Percentiles rank a stretch among this genome's conserved stretches.
Evolutionary conservation across 768 basidiomycete species (phyloP).

Genomic region (Mrakia frigida): DNA sequence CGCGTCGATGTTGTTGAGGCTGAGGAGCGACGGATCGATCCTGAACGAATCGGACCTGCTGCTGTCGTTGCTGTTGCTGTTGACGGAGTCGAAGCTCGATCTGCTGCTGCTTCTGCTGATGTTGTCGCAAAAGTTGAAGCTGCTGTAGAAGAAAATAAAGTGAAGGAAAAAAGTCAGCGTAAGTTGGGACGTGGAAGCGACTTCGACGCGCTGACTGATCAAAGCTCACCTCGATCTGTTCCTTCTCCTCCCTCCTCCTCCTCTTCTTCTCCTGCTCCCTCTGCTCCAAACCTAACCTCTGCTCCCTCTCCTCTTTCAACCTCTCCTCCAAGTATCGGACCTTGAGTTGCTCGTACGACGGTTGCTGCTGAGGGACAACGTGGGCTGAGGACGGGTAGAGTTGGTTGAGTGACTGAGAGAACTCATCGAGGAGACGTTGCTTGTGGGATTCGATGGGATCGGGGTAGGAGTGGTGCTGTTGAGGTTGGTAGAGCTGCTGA

Average conservation of each 20-base stretch:
- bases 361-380: not conserved
- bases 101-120: not conserved
- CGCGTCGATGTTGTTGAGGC: not conserved
- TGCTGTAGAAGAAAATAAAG: not conserved
- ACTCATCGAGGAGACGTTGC: not conserved
- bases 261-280: too few species aligned
- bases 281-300: not conserved
- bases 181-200: not conserved
- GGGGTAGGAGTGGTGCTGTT: not conserved
- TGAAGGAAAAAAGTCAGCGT: not conserved
- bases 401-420: not conserved
- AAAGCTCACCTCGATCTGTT: constrained; percentile 1
- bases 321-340: not conserved
- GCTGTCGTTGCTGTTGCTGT: not conserved
- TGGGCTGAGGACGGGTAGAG: not conserved
- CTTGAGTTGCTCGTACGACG: not conserved
- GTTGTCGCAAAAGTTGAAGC: not conserved
- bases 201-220: not conserved
- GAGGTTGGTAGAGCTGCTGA: not conserved
- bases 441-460: constrained; percentile 9
- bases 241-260: not conserved
- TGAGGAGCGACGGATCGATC: not conserved
- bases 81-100: not conserved
- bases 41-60: constrained; percentile 1
- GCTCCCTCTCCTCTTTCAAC: not conserved